Conservation (phyloP, 306 rosid genomes). For the Corylus heterophylla region DNA sequence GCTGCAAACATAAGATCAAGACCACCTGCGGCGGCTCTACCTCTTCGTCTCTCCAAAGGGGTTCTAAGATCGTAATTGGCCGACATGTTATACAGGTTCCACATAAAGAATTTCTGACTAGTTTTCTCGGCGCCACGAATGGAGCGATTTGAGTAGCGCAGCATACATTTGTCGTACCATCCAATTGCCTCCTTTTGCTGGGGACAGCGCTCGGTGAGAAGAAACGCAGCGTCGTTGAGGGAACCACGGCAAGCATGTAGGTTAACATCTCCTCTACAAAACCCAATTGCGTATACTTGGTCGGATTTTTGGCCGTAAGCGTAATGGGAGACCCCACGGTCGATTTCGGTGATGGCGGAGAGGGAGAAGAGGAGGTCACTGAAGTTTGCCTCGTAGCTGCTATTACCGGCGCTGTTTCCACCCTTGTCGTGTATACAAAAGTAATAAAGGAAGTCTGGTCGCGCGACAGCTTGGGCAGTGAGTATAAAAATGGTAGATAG, state of each 20-base stretch:
- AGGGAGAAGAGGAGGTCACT: slow-evolving; percentile 27
- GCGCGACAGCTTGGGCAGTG: not conserved
- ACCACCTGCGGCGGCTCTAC: not conserved
- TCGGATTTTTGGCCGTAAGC: slow-evolving; percentile 19
- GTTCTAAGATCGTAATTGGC: not conserved
- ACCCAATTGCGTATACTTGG: slow-evolving; percentile 9
- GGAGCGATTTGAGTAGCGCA: slow-evolving; percentile 24
- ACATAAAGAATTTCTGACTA: not conserved
- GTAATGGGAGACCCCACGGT: slow-evolving; percentile 25
- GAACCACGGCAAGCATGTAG: slow-evolving; percentile 27
- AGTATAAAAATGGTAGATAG: not conserved
- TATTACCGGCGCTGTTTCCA: slow-evolving; percentile 28
- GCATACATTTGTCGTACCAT: not conserved
- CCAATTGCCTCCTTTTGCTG: slow-evolving; percentile 33
- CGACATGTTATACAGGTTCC: not conserved
- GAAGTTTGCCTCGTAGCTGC: slow-evolving; percentile 33
- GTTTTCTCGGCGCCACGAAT: not conserved
- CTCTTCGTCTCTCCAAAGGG: not conserved
- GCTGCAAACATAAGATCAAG: not conserved
- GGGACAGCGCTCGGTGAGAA: slow-evolving; percentile 14
- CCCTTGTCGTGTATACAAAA: not conserved
- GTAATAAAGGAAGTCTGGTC: not conserved
- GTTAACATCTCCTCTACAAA: slow-evolving; percentile 35
- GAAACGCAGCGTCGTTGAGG: slow-evolving; percentile 13
- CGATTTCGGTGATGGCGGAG: not conserved